Evolutionary conservation across 148 eudicot genomes (phyloP).

Genomic region (Amaranthus cruentus): DNA sequence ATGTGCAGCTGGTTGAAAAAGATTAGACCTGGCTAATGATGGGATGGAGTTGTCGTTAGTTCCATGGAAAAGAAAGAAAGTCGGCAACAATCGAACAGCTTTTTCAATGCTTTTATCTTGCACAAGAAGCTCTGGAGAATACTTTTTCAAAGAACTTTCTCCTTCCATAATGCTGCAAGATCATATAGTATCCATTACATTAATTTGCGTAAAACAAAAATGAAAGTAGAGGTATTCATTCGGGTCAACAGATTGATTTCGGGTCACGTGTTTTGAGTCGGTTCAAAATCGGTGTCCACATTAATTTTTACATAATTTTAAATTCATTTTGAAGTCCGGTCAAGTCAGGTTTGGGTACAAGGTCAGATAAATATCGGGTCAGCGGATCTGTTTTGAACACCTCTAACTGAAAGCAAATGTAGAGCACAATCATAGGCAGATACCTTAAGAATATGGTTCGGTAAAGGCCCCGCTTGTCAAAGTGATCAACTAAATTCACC

Average conservation of each 20-base stretch:
- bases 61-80: conserved; percentile 77
- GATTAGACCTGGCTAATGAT: conserved; percentile 60
- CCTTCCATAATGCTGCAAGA: conserved; percentile 93
- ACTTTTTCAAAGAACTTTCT: conserved; percentile 54
- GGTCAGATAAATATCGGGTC: too few species aligned
- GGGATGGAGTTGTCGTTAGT: conserved; percentile 81
- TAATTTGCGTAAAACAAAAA: neutral
- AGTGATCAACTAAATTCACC: conserved; percentile 73
- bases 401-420: too few species aligned
- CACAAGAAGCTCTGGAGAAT: conserved; percentile 73
- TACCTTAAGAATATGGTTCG: conserved; percentile 88
- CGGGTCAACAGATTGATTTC: too few species aligned
- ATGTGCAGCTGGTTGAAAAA: conserved; percentile 1
- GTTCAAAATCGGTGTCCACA: too few species aligned
- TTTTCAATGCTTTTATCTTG: conserved; percentile 44
- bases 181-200: conserved; percentile 12
- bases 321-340: too few species aligned
- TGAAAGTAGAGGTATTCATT: neutral
- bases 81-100: conserved; percentile 65
- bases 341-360: too few species aligned
- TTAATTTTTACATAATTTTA: too few species aligned
- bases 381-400: too few species aligned
- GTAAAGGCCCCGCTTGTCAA: conserved; percentile 77
- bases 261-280: too few species aligned
- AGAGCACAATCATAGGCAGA: neutral